Evolutionary conservation across 108 stramenopile genomes (phyloP).

Genomic region (Pseudonitzschia multiseries): DNA sequence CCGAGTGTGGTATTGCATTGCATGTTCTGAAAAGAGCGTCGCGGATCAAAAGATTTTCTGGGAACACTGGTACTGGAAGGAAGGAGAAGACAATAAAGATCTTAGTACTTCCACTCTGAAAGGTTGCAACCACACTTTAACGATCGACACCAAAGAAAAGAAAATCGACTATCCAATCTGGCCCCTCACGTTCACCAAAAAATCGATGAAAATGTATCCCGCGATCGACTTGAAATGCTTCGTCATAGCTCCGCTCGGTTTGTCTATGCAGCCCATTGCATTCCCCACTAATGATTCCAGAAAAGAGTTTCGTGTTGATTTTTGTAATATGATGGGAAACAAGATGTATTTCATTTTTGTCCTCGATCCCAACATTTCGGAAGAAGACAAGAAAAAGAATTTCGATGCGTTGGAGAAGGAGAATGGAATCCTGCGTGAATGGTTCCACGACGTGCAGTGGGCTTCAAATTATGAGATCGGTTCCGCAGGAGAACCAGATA

Average conservation of each 20-base stretch:
- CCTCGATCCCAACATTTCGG: constrained; percentile 10
- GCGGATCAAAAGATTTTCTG: constrained; percentile 19
- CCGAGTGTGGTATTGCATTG: constrained; percentile 20
- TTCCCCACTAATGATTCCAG: constrained; percentile 14
- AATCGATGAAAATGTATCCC: constrained; percentile 16
- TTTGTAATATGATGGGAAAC: constrained; percentile 1
- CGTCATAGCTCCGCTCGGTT: constrained; percentile 7
- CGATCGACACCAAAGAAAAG: background rate
- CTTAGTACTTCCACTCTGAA: background rate
- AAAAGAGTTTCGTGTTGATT: constrained; percentile 15
- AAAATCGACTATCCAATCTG: constrained; percentile 15
- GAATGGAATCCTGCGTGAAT: constrained; percentile 1
- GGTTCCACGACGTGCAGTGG: constrained; percentile 19
- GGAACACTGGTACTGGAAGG: constrained; percentile 26
- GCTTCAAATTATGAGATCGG: background rate
- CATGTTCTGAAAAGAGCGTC: background rate
- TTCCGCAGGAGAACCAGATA: constrained; percentile 11
- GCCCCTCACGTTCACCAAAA: constrained; percentile 7
- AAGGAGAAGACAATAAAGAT: background rate
- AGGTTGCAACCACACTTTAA: constrained; percentile 15
- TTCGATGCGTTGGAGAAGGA: constrained; percentile 12
- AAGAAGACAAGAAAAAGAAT: constrained; percentile 6
- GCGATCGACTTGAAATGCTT: constrained; percentile 20
- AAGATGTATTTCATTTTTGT: constrained; percentile 21
- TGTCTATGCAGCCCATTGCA: background rate